Evolutionary conservation across 2,329 filamentous ascomycete genomes (phyloP).

Genomic region (Coleophoma eucalyptorum): DNA sequence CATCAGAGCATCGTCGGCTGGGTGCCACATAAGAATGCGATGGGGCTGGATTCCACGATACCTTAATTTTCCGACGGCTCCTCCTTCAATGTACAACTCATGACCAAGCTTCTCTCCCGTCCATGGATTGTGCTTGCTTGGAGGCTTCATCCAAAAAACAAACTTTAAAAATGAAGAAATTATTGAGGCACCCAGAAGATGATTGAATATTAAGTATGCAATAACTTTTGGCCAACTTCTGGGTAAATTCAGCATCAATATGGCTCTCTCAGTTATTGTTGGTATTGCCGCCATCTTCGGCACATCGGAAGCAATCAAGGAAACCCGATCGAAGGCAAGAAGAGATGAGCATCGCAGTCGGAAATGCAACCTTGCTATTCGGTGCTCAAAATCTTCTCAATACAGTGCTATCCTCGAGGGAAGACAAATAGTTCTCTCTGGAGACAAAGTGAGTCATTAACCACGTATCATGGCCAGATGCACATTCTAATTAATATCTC

Average conservation of each 20-base stretch:
- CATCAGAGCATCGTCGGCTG: too few relatives aligned
- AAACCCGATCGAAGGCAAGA: constrained; percentile 43
- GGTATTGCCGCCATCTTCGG: constrained; percentile 38
- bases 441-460: constrained; percentile 33
- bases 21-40: neutral
- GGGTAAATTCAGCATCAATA: neutral
- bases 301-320: constrained; percentile 44
- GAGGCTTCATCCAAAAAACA: neutral
- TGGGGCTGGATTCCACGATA: neutral
- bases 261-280: constrained; percentile 16
- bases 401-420: constrained; percentile 40
- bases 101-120: neutral
- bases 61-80: neutral
- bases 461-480: too few relatives aligned
- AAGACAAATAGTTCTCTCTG: constrained; percentile 38
- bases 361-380: constrained; percentile 42
- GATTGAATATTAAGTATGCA: neutral
- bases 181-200: neutral
- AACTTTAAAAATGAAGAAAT: neutral
- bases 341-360: constrained; percentile 45
- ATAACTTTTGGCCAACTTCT: neutral
- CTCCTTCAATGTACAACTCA: neutral
- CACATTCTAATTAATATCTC: too few relatives aligned
- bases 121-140: neutral
- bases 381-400: constrained; percentile 38